Base-by-base conservation (phyloP, 768 basidiomycete species). In the Lactarius akahatsu region DNA sequence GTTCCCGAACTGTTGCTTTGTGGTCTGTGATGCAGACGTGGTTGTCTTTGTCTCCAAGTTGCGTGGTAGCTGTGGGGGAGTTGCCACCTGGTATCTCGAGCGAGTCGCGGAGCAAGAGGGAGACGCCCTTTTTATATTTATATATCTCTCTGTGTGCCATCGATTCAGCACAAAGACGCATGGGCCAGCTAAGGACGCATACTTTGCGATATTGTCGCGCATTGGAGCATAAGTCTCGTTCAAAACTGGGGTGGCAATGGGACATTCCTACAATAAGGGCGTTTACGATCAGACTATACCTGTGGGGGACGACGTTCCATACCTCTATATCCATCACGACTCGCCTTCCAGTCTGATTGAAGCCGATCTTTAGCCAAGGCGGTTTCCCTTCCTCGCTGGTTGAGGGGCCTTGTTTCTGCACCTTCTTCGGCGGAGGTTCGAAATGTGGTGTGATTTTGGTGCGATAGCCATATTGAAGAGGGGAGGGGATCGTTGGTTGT, bases 361-460 rank as follows among this genome's bases (percentile, higher is more conserved):
- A 98, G 0, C 96, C 96, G 50, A 98, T 96, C 52, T 87, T 85
- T 28, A 94, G 76, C 86, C 92, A 92, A 54, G 84, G 80, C 15
- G 89, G 86, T 66, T 80, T 82, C n/a, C 34, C 65, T 16, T 66
- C 61, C 18, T 71, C 71, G 6, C 63, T 52, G 1, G 45, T 28
- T 0, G 64, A 58, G 3, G 68, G 15, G 20, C 73, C 70, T 45
- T 75, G 72, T 57, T 74, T 78, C 61, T 70, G 72, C 16, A 69
- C 57, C 38, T 73, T 72, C 62, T 81, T 86, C 1, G 85, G 83
- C 0, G 94, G 88, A 0, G 87, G 83, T 28, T 95, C 92, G 68
- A 98, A 98, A 75, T 99, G 97, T 0, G 97, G 97, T 0, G 97
- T 98, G 61, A 99, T 88, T 78, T 99, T 99, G 2, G 97, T 99